Percentiles rank a stretch among this genome's conserved stretches.
Conservation (phyloP, 192 early-diverging fungal genomes). For the Umbelopsis sp. region DNA sequence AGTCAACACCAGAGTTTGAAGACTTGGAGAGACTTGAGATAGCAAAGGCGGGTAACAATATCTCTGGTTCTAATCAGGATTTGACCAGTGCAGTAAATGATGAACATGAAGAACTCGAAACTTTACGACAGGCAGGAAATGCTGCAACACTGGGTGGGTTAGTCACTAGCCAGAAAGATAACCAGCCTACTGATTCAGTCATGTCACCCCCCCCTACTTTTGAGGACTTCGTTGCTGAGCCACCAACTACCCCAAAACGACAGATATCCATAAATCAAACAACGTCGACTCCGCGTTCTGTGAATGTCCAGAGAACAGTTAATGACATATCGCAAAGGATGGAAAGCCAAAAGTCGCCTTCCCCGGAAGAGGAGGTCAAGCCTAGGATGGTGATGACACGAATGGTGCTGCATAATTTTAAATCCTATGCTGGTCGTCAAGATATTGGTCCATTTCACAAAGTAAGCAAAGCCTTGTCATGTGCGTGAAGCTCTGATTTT, state of each 20-base stretch:
- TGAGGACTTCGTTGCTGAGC: not conserved
- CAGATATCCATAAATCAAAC: not conserved
- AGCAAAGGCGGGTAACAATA: not conserved
- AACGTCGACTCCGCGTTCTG: not conserved
- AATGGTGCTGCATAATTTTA: conserved; percentile 95
- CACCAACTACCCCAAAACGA: not conserved
- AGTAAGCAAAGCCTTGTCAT: conserved; percentile 41
- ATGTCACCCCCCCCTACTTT: not conserved
- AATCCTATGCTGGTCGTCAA: conserved; percentile 90
- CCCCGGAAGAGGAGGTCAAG: conserved; percentile 23
- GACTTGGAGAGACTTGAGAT: not conserved
- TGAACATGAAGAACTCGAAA: not conserved
- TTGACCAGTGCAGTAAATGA: not conserved
- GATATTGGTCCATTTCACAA: conserved; percentile 98
- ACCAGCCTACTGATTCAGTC: too few species aligned
- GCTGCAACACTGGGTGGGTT: too few species aligned
- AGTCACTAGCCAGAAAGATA: too few species aligned
- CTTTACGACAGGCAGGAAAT: not conserved
- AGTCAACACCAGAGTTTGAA: not conserved
- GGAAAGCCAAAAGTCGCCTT: not conserved
- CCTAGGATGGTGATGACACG: conserved; percentile 56
- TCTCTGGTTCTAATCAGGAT: not conserved
- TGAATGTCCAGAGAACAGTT: not conserved
- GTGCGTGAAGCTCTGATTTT: not conserved
- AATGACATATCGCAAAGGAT: not conserved